phyloP scores from a whole-genome alignment of 2,329 filamentous ascomycete genomes.

The Diaporthe citrichinensis region DNA sequence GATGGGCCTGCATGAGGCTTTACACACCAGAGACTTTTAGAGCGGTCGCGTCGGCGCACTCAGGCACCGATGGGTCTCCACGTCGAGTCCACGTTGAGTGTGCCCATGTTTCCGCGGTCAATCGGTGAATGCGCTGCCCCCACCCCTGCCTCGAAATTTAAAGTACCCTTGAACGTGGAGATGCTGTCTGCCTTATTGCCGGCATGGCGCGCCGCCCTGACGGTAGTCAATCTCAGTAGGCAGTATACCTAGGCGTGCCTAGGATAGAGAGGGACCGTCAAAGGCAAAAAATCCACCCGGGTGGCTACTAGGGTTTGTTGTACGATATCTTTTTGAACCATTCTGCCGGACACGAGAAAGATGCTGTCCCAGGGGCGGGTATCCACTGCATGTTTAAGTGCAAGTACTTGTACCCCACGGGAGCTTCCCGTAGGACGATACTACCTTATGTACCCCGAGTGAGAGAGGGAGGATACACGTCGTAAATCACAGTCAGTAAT shows the following conservation, averaged over 20 bases:
- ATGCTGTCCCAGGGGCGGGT: not conserved
- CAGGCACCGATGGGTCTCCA: conserved; percentile 26
- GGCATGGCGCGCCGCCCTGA: conserved; percentile 14
- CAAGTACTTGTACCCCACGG: conserved; percentile 5
- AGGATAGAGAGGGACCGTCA: not conserved
- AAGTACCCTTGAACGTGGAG: conserved; percentile 26
- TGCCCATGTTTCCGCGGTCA: conserved; percentile 6
- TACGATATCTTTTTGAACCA: not conserved
- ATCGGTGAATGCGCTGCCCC: conserved; percentile 30
- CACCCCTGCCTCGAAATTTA: conserved; percentile 30
- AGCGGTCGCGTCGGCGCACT: conserved; percentile 8
- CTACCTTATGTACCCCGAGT: not conserved
- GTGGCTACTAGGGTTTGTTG: not conserved
- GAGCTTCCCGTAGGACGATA: conserved; percentile 1
- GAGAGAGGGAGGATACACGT: not conserved
- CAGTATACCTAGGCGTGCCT: not conserved
- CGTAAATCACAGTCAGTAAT: conserved; percentile 22
- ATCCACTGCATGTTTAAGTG: not conserved
- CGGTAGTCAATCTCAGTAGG: not conserved
- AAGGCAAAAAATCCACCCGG: not conserved
- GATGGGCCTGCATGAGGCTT: conserved; percentile 5
- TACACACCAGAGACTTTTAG: not conserved
- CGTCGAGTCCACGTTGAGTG: not conserved
- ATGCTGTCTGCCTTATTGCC: conserved; percentile 24
- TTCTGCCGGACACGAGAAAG: not conserved